phyloP scores from a whole-genome alignment of 345 rosid genomes.

The Limnanthes douglasii region DNA sequence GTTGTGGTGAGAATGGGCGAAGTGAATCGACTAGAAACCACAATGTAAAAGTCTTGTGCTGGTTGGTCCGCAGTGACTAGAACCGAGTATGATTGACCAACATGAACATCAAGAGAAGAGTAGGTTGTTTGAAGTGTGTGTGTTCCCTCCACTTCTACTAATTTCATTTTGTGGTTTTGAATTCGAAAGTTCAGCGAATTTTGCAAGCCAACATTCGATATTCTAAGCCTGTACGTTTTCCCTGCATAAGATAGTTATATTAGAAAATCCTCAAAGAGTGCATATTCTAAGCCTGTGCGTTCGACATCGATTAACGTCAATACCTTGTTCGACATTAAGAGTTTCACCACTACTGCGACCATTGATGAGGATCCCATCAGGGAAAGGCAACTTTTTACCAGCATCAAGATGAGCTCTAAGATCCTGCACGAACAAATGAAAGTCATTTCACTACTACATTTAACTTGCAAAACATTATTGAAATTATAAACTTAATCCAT shows the following conservation, averaged over 20 bases:
- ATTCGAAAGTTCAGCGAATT: constrained; percentile 39
- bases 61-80: constrained; percentile 37
- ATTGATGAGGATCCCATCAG: constrained; percentile 85
- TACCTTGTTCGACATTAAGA: constrained; percentile 75
- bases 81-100: constrained; percentile 58
- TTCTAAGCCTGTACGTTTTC: constrained; percentile 32
- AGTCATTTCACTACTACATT: too few relatives aligned
- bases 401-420: constrained; percentile 40
- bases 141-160: constrained; percentile 59
- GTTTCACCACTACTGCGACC: constrained; percentile 62
- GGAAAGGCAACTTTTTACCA: constrained; percentile 54
- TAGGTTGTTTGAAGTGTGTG: constrained; percentile 31
- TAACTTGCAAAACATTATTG: too few relatives aligned
- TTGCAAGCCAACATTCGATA: constrained; percentile 42
- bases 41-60: constrained; percentile 29
- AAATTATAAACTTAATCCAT: too few relatives aligned
- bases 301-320: too few relatives aligned
- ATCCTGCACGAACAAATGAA: constrained; percentile 18
- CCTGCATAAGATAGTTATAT: constrained; percentile 11
- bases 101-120: constrained; percentile 35
- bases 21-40: constrained; percentile 59
- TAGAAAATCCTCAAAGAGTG: not conserved
- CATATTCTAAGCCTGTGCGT: too few relatives aligned
- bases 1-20: constrained; percentile 39
- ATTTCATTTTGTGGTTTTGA: constrained; percentile 25